Base-by-base conservation (phyloP, 805 yeast genomes). In the Candida michaelii region DNA sequence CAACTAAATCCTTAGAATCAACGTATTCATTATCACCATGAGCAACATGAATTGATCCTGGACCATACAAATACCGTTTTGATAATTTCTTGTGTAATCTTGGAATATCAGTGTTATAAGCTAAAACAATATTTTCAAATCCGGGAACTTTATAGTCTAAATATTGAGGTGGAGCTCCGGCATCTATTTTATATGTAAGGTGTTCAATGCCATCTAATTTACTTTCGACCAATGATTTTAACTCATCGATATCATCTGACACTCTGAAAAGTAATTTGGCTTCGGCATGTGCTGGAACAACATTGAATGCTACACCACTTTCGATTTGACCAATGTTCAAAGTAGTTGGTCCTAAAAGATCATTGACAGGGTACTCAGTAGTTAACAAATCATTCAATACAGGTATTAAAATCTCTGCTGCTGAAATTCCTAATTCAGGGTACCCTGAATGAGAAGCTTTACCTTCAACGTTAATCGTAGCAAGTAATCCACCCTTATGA, bases 221-320 rank as follows among this genome's bases (percentile, higher is more conserved):
- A 0, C 59, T 60, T 5, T 60, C 48, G 8, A 81, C 65, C 15
- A 61, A 46, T 6, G 58, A 45, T 17, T 56, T 58, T 3, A 81
- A 70, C 15, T 53, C 55, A 1, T 65, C 67, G 2, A 69, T 48
- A 31, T 72, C 73, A 8, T 63, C 71, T 3, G 88, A 79, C 2
- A 80, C 76, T 56, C 90, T 69, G 46, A 82, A 64, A 13, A 77
- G 53, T 2, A 76, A 53, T 1, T 62, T 52, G 14, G 85, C 83
- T 7, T 53, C 49, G 1, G 85, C 84, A 17, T 58, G 48, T 2
- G 83, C 82, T 2, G 89, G 83, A 8, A 83, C 61, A 19, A 83
- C 86, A 57, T 83, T 83, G 7, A 73, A 65, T 3, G 89, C 90
- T 2, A 79, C 78, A 18, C 89, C 89, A 5, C 78, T 87, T 9